Conservation (phyloP, 2,329 filamentous ascomycete genomes). For the Pseudogymnoascus sp. region DNA sequence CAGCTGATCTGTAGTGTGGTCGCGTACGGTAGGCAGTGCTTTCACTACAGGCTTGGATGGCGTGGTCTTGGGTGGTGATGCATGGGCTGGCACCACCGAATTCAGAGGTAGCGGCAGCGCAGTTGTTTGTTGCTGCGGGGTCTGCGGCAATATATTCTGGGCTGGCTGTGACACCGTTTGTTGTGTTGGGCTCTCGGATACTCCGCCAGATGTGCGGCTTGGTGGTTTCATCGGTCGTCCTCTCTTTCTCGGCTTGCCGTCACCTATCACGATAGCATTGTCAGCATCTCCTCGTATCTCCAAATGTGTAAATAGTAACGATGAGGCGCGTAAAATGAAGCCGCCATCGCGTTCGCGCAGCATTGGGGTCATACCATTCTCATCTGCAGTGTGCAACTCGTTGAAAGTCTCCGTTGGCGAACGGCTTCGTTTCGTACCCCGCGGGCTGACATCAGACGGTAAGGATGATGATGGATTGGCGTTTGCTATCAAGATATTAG, state of each 20-base stretch:
- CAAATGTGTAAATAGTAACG: background rate
- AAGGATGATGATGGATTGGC: constrained; percentile 33
- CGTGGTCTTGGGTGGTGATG: constrained; percentile 66
- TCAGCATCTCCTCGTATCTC: background rate
- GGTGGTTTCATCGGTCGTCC: constrained; percentile 27
- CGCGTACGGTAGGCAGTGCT: constrained; percentile 86
- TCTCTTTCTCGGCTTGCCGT: constrained; percentile 32
- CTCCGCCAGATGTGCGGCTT: constrained; percentile 38
- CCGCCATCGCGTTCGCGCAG: background rate
- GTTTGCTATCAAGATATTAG: constrained; percentile 13
- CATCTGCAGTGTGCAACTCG: constrained; percentile 51
- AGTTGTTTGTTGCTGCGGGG: constrained; percentile 37
- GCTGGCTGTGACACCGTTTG: constrained; percentile 37
- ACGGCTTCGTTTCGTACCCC: constrained; percentile 71
- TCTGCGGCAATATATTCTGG: constrained; percentile 43
- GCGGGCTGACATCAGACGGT: constrained; percentile 48
- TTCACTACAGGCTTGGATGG: constrained; percentile 81
- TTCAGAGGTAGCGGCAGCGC: constrained; percentile 24
- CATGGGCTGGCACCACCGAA: constrained; percentile 35
- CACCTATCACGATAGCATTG: constrained; percentile 28
- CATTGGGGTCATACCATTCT: constrained; percentile 61
- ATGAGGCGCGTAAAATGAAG: background rate
- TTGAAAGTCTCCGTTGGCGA: constrained; percentile 54
- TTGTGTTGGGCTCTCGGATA: constrained; percentile 50
- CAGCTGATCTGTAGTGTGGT: constrained; percentile 94